phyloP scores from a whole-genome alignment of 768 basidiomycete genomes.

The Macrolepiota fuliginosa region DNA sequence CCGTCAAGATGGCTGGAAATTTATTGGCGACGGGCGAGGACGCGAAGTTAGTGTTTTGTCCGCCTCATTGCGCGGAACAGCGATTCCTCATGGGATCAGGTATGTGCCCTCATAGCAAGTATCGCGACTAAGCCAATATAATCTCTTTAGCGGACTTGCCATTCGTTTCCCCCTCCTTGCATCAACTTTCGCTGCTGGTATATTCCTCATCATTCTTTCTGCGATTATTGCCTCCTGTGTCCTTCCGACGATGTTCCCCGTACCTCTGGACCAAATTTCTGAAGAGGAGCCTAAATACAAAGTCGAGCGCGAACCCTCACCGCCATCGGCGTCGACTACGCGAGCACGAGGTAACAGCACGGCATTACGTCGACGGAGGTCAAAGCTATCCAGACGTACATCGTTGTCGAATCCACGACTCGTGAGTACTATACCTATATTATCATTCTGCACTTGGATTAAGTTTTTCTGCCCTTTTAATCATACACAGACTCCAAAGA shows the following conservation, averaged over 20 bases:
- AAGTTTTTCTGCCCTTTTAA: not conserved
- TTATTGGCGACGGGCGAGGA: constrained; percentile 63
- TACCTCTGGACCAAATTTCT: not conserved
- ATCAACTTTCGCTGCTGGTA: constrained; percentile 41
- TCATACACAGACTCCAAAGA: not conserved
- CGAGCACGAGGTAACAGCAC: constrained; percentile 1
- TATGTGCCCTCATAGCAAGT: constrained; percentile 26
- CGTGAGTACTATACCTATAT: constrained; percentile 2
- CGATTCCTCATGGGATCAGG: constrained; percentile 71
- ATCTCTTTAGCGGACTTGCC: constrained; percentile 53
- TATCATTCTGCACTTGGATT: not conserved
- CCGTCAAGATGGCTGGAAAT: constrained; percentile 70
- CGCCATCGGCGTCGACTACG: not conserved
- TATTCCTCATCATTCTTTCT: constrained; percentile 47
- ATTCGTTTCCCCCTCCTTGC: constrained; percentile 66
- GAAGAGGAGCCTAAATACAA: not conserved
- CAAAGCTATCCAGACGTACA: not conserved
- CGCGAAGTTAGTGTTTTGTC: constrained; percentile 69
- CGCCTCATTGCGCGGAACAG: constrained; percentile 58
- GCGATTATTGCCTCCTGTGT: constrained; percentile 48
- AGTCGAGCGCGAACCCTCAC: not conserved
- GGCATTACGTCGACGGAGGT: constrained; percentile 2
- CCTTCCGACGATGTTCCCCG: constrained; percentile 34
- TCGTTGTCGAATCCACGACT: not conserved
- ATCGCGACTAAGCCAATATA: not conserved